Evolutionary conservation across 1,139 yeast species (phyloP), one percentile per base, ranked within the genome.

Genomic region (Blastobotrys elegans): DNA sequence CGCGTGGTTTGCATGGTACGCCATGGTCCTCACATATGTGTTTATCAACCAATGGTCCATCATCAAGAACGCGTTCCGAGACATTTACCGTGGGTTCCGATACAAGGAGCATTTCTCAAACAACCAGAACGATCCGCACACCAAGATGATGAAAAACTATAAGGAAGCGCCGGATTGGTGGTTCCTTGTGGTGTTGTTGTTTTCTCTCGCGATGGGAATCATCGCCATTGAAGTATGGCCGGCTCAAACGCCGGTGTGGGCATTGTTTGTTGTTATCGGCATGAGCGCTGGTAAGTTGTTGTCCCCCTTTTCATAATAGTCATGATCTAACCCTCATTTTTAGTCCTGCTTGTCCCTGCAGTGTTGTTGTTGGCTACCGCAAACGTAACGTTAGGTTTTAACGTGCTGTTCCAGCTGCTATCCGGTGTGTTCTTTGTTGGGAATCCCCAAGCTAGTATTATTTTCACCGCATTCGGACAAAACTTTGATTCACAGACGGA

Each of bases 121-220:
- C 2, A 31, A 31, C 22, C 60, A 71, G 21, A 18, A 17, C 7
- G 85, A 80, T 55, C 79, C 84, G 0, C 55, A 53, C 42, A 43
- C 53, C 22, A 27, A 50, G 24, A 74, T 76, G 79, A 77, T 78
- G 81, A 51, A 68, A 26, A 65, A 62, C 24, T 77, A 77, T 59
- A 70, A 69, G 32, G 85, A 80, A 55, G 84, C 79, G 34, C 86
- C 86, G n/a, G 82, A 78, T 50, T 76, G 77, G 76, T 77, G 78
- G 73, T 80, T 75, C 55, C 55, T 75, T 24, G 48, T 64, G 10
- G 68, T 80, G 20, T 64, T 80, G 50, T 50, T 74, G 8, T 53
- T 73, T 31, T 70, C 83, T 2, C 56, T 79, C 3, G 72, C 69
- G 3, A 65, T 79, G 47, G 81, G 76, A 16, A 71, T 79, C 33